Base-by-base conservation (phyloP, 495 filamentous ascomycete species). In the Daldinia loculata region DNA sequence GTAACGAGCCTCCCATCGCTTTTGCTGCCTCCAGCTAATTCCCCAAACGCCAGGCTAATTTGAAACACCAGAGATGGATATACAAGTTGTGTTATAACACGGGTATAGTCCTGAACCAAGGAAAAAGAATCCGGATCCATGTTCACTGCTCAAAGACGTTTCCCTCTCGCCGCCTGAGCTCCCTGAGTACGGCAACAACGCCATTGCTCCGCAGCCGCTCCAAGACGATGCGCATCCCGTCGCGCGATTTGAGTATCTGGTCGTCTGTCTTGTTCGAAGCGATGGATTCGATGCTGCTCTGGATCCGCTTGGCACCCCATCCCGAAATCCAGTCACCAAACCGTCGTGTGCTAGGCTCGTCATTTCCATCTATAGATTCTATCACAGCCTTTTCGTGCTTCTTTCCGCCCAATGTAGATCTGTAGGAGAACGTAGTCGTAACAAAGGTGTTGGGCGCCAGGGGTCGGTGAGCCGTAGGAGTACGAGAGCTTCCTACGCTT, bases 171-270 rank as follows among this genome's bases (percentile, higher is more conserved):
- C 91, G 85, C 89, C 95, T 92, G 29, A 92, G 92, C 77, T 97
- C 95, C 45, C 95, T 80, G 17, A 98, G 91, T 19, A 88, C 92
- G 27, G 94, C 91, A 41, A 98, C 88, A 11, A 97, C 92, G 12
- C 94, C 92, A 59, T 83, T 84, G 69, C 85, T 83, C 61, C 95
- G 87, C 69, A 98, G 77, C 38, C 95, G 86, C 79, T 96, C 92
- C 26, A 99, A 84, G 15, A 99, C 95, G 48, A 98, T 88, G 61
- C 90, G 92, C 95, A 99, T 98, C 17, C 96, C 95, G 76, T 98
- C 90, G 72, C 94, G 93, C 76, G 92, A 94, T 76, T 94, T 96
- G 61, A 90, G 83, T 61, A 98, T 83, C 43, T 93, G 92, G 65
- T 93, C 91, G 53, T 89, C 86, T 58, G 95, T 96, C 61, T 93